Evolutionary conservation across 169 alveolate genomes (phyloP).

Genomic region (Plasmodium falciparum): DNA sequence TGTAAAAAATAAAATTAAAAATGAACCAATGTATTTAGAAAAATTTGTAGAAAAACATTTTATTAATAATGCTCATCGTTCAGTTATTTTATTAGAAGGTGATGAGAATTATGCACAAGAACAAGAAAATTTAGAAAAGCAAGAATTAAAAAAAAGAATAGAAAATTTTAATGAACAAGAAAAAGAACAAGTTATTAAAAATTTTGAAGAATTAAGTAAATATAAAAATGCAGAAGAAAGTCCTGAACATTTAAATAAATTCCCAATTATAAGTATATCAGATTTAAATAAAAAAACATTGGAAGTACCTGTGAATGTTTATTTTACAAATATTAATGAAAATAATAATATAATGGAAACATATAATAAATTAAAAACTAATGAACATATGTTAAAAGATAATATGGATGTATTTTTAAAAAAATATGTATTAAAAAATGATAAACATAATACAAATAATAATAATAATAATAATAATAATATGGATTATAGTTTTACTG

Average conservation of each 20-base stretch:
- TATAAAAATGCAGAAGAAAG: constrained; percentile 78
- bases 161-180: constrained; percentile 77
- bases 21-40: constrained; percentile 78
- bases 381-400: constrained; percentile 18
- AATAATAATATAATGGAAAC: constrained; percentile 24
- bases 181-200: constrained; percentile 79
- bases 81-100: constrained; percentile 82
- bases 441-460: background rate
- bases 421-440: constrained; percentile 40
- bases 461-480: background rate
- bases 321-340: constrained; percentile 22
- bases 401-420: constrained; percentile 19
- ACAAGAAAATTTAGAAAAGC: constrained; percentile 68
- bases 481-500: background rate
- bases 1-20: constrained; percentile 51
- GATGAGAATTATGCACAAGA: constrained; percentile 78
- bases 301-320: constrained; percentile 80
- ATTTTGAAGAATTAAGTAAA: constrained; percentile 74
- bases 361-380: constrained; percentile 18
- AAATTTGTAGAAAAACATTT: constrained; percentile 79
- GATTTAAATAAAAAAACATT: constrained; percentile 82
- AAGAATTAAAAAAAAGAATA: constrained; percentile 63
- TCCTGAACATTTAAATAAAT: constrained; percentile 78
- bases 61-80: constrained; percentile 79
- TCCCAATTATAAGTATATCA: constrained; percentile 78